A percentile compares a stretch with the other conserved stretches of the same genome.
These are phyloP conservation scores for Tetracentron sinense DNA, from an alignment of 164 flowering plant species.

Conservation along the genomic window DNA sequence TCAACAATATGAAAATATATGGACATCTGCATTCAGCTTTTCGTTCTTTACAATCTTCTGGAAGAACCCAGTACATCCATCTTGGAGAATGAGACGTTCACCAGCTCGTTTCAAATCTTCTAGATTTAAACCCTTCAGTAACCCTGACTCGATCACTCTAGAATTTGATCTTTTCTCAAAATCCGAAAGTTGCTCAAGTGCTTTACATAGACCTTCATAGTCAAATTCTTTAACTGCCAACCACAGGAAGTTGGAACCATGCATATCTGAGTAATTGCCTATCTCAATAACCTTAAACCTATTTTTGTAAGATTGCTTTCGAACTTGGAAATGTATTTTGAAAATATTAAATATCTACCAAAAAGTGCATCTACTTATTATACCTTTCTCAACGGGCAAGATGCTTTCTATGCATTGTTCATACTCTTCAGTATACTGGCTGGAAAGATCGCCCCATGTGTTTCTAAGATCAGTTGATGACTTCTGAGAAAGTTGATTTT, in stretches of 20 bases:
- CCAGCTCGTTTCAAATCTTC: constrained; percentile 84
- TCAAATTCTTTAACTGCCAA: constrained; percentile 52
- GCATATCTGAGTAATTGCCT: background rate
- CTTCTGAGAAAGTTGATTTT: constrained; percentile 41
- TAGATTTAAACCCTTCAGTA: too few species aligned
- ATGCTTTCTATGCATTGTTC: constrained; percentile 63
- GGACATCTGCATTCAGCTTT: too few species aligned
- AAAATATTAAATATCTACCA: background rate
- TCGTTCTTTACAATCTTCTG: too few species aligned
- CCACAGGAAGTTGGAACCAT: constrained; percentile 7
- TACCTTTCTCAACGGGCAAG: constrained; percentile 43
- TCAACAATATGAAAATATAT: too few species aligned
- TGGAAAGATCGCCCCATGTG: constrained; percentile 57
- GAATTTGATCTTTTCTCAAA: too few species aligned
- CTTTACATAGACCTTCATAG: constrained; percentile 51
- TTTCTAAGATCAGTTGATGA: too few species aligned
- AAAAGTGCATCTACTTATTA: background rate
- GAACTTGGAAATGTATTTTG: background rate
- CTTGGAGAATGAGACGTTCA: too few species aligned
- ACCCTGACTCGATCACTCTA: constrained; percentile 70
- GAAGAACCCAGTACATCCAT: constrained; percentile 67
- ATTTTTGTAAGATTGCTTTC: too few species aligned
- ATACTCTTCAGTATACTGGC: constrained; percentile 62
- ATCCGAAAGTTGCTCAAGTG: constrained; percentile 63
- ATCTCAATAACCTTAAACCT: background rate